Evolutionary conservation across 2,329 filamentous ascomycete species (phyloP), one percentile per base, ranked within the genome.

Genomic region (Sporothrix schenckii): DNA sequence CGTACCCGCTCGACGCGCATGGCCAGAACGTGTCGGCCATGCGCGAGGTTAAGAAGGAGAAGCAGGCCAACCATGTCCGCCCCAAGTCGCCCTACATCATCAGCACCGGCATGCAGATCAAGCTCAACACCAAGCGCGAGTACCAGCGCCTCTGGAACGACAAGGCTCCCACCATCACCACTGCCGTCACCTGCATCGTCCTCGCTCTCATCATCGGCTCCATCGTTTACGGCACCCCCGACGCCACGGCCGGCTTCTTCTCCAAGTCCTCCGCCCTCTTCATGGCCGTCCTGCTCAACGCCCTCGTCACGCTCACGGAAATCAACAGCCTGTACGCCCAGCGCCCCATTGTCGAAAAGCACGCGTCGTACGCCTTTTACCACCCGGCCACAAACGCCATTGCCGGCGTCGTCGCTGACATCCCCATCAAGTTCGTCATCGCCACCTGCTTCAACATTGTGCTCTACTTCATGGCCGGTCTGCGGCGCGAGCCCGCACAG

Each of bases 271-370:
- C 91, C 50, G 84, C 96, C 21, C 83, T 97, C 65, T 97, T 97
- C 86, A 95, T 96, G 77, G 91, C 92, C 74, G 89, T 94, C 76
- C 83, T 97, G 72, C 89, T 95, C 82, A 96, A 94, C 79, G 92
- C 92, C 53, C 94, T 96, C 76, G 86, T 89, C 73, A 91, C 89
- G 77, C 90, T 91, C 68, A 85, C 94, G 50, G 92, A 95, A 84
- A 95, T 97, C 77, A 80, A 95, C 50, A 93, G 91, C 0, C 85
- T 97, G 7, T 97, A 95, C 77, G 88, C 92, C 1, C 93, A 97
- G 86, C 90, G 94, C 49, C 91, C 92, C 1, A 97, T 97, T 75
- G 92, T 97, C 72, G 93, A 97, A 78, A 97, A 97, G 78, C 94
- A 97, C 75, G 83, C 86, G 69, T 88, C 91, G 71, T 97, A 97